Percentiles rank a stretch among this genome's conserved stretches.
phyloP scores from a whole-genome alignment of 306 rosid species.

The Castanea sativa region DNA sequence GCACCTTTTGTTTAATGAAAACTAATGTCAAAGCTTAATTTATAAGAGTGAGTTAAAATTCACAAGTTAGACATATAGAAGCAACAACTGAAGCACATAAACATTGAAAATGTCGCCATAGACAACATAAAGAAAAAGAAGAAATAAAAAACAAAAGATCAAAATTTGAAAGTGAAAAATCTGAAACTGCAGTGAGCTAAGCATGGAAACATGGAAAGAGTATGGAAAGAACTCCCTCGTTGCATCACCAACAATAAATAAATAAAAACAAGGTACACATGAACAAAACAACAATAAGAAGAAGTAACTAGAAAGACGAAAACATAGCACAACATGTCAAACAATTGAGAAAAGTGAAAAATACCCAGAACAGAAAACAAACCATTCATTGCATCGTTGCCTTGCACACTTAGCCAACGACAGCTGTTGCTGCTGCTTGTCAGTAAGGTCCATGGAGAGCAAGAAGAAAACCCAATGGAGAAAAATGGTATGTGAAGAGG shows the following conservation, averaged over 20 bases:
- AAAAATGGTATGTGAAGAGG: constrained; percentile 43
- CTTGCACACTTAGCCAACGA: constrained; percentile 67
- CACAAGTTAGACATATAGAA: not conserved
- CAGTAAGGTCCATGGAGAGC: constrained; percentile 73
- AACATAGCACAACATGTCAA: not conserved
- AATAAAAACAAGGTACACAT: not conserved
- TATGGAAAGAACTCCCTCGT: not conserved
- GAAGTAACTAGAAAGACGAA: not conserved
- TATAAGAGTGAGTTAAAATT: not conserved
- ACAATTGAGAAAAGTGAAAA: not conserved
- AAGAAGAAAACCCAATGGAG: constrained; percentile 28
- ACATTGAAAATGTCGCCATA: not conserved
- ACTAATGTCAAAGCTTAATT: not conserved
- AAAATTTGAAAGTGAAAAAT: not conserved
- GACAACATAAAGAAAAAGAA: not conserved
- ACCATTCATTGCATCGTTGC: constrained; percentile 92
- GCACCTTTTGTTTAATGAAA: too few species aligned
- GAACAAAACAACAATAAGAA: not conserved
- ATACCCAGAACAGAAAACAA: constrained; percentile 22
- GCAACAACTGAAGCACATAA: not conserved
- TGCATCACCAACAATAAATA: not conserved
- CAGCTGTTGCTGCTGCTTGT: constrained; percentile 67
- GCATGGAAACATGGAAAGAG: not conserved
- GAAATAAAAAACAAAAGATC: not conserved
- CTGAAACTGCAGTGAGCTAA: not conserved